Base-by-base conservation (phyloP, 2,329 filamentous ascomycete genomes). In the Annulohypoxylon truncatum region DNA sequence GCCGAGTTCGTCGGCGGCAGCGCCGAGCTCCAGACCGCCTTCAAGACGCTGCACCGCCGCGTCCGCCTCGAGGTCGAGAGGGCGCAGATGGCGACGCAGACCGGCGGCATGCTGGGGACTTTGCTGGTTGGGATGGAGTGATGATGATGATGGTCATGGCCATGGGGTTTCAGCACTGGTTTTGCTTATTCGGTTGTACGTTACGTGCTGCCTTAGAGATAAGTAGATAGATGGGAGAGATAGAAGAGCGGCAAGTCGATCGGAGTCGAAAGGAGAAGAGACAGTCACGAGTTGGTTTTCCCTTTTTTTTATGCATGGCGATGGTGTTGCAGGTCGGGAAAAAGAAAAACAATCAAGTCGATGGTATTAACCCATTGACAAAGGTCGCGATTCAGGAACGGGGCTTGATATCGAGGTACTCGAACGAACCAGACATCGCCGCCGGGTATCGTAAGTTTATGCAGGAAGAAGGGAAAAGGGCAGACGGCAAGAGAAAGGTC, bases 31-130 rank as follows among this genome's bases (percentile, higher is more conserved):
- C 89, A 92, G 66, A 84, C 84, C 52, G 84, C 90, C 51, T 89
- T 98, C 74, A 85, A 87, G 72, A 84, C 83, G 51, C 82, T 97
- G 68, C 89, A 91, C 76, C 82, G 85, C 47, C 84, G 90, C 38
- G 95, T 98, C 18, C 86, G 88, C 67, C 82, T 87, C 40, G 92
- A 96, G 78, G 91, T 94, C 9, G 93, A 96, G 78, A 89, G 91
- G 74, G 92, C 93, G 20, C 92, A 97, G 79, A 85, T 92, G 75
- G 94, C 95, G 1, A 90, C 88, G 72, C 89, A 92, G 80, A 94
- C 93, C 9, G 87, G 87, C 71, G 96, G 95, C 1, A 97, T 98
- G 94, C 80, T 98, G 69, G 92, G 95, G 73, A 91, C 81, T 51
- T 69, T 89, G 69, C 87, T 91, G 73, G 83, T 85, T 55, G 84